Conservation (phyloP, 768 basidiomycete species). For the Mycena capillaripes region DNA sequence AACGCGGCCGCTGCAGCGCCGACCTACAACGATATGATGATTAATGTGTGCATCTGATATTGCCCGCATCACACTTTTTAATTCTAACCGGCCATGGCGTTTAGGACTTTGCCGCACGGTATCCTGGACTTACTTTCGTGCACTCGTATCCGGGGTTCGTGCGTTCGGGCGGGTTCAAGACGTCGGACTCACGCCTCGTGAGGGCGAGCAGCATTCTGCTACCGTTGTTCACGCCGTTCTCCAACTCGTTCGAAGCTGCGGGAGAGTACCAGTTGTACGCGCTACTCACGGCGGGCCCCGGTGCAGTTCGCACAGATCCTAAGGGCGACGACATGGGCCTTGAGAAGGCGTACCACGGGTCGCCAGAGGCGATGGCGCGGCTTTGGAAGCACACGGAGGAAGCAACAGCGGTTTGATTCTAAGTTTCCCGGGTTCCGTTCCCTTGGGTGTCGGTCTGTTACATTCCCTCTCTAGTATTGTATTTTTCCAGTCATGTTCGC, state of each 20-base stretch:
- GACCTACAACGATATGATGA: slow-evolving; percentile 69
- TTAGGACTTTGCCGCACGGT: slow-evolving; percentile 49
- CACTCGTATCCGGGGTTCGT: slow-evolving; percentile 47
- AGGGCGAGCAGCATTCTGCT: background rate
- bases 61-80: background rate
- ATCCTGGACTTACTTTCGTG: slow-evolving; percentile 52
- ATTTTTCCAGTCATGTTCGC: too few species aligned
- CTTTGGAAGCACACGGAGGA: slow-evolving; percentile 36
- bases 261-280: slow-evolving; percentile 34
- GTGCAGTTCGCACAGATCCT: slow-evolving; percentile 23
- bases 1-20: slow-evolving; percentile 51
- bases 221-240: slow-evolving; percentile 24
- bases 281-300: slow-evolving; percentile 23
- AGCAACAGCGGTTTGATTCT: slow-evolving; percentile 16
- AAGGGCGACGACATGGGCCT: slow-evolving; percentile 29
- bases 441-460: too few species aligned
- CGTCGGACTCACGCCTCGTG: slow-evolving; percentile 11
- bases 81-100: background rate
- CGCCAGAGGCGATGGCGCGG: slow-evolving; percentile 19
- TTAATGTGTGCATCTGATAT: slow-evolving; percentile 53
- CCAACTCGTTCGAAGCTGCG: slow-evolving; percentile 19
- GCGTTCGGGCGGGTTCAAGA: slow-evolving; percentile 1
- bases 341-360: slow-evolving; percentile 16
- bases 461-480: too few species aligned
- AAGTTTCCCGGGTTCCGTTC: background rate